Conservation (phyloP, 148 eudicot genomes). For the Dysphania ambrosioides region DNA sequence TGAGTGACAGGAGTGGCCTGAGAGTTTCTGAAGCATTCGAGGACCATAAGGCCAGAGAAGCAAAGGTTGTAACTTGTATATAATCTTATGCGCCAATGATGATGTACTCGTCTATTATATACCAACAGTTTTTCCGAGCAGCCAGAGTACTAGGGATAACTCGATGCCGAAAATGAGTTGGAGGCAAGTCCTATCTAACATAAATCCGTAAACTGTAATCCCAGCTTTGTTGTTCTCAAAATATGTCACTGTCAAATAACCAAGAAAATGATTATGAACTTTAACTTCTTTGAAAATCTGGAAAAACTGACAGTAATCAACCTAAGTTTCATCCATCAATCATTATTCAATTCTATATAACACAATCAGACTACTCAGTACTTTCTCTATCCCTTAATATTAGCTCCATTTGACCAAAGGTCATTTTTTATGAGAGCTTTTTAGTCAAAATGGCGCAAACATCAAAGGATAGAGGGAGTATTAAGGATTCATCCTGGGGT, state of each 20-base stretch:
- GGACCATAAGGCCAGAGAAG: neutral
- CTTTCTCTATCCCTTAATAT: no score
- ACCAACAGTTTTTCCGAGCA: conserved; percentile 69
- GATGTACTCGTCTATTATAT: conserved; percentile 30
- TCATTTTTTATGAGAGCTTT: no score
- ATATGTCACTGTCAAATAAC: conserved; percentile 57
- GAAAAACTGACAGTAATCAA: no score
- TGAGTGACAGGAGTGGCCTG: no score
- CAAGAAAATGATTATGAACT: neutral
- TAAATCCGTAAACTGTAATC: conserved; percentile 73
- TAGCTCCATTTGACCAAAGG: no score
- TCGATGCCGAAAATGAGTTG: conserved; percentile 75
- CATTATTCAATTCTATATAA: no score
- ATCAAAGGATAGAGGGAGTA: no score
- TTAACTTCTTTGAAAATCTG: neutral
- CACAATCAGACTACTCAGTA: no score
- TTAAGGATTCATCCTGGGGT: no score
- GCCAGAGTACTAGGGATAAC: conserved; percentile 76
- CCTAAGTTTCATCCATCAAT: no score
- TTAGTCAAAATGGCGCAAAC: no score
- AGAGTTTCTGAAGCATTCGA: neutral
- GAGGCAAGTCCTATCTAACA: conserved; percentile 70
- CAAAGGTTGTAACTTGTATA: neutral
- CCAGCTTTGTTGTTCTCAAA: conserved; percentile 88
- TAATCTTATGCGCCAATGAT: neutral